Evolutionary conservation across 2,329 filamentous ascomycete species (phyloP).

Genomic region (Fusarium avenaceum): DNA sequence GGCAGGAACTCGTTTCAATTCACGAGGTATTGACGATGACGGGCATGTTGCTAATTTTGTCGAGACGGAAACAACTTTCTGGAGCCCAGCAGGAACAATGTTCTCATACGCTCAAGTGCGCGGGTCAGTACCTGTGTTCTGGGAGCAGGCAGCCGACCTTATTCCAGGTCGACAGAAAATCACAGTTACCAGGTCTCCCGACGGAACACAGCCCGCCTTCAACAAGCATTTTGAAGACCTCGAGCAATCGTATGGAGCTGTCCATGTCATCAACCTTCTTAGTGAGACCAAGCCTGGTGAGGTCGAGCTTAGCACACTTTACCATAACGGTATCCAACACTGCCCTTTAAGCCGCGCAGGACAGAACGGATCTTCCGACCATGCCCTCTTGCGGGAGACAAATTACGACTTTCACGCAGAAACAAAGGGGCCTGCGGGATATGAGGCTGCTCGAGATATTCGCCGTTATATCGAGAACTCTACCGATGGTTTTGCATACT

Average conservation of each 20-base stretch:
- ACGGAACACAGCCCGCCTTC: conserved; percentile 94
- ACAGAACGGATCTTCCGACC: conserved; percentile 70
- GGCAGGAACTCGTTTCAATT: conserved; percentile 95
- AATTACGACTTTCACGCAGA: conserved; percentile 98
- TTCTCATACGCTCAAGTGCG: conserved; percentile 96
- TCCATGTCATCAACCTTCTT: conserved; percentile 95
- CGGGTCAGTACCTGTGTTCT: conserved; percentile 95
- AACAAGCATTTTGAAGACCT: conserved; percentile 94
- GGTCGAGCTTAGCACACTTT: conserved; percentile 83
- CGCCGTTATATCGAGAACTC: conserved; percentile 82
- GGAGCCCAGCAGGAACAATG: conserved; percentile 80
- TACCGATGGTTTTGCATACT: conserved; percentile 92
- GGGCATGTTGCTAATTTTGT: conserved; percentile 98
- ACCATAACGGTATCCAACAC: conserved; percentile 80
- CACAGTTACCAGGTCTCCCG: conserved; percentile 85
- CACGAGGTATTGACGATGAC: conserved; percentile 97
- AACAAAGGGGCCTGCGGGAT: conserved; percentile 86
- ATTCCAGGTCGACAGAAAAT: conserved; percentile 96
- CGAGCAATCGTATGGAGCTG: conserved; percentile 86
- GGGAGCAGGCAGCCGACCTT: conserved; percentile 92
- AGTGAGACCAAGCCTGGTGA: conserved; percentile 90
- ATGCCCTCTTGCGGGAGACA: conserved; percentile 81
- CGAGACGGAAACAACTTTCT: conserved; percentile 95
- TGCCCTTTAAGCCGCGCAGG: conserved; percentile 76
- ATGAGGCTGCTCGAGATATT: conserved; percentile 91